phyloP scores from a whole-genome alignment of 345 rosid species.

The Eucalyptus cloeziana region DNA sequence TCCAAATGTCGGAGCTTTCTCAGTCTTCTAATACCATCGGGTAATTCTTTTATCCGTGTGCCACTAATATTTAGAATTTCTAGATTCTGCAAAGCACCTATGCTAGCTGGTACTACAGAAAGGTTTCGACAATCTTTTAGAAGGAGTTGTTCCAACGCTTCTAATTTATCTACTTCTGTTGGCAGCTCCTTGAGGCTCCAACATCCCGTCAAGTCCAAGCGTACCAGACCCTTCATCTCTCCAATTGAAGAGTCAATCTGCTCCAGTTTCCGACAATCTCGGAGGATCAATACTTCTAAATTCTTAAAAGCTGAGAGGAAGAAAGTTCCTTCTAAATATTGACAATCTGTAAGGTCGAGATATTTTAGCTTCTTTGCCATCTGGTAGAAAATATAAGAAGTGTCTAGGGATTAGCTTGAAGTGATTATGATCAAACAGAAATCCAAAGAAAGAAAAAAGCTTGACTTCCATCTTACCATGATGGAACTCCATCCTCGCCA shows the following conservation, averaged over 20 bases:
- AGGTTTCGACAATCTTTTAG: neutral
- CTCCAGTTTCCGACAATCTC: neutral
- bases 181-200: neutral
- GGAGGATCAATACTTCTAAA: neutral
- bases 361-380: neutral
- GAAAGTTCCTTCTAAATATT: neutral
- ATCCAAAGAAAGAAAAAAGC: neutral
- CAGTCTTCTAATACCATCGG: neutral
- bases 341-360: neutral
- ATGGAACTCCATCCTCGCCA: neutral
- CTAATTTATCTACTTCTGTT: neutral
- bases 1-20: neutral
- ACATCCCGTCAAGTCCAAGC: neutral
- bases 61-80: neutral
- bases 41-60: neutral
- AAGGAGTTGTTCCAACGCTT: neutral
- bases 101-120: neutral
- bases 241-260: neutral
- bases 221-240: neutral
- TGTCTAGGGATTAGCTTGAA: neutral
- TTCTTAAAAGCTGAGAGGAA: neutral
- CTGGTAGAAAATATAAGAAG: neutral
- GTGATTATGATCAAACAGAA: neutral
- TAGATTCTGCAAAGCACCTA: neutral
- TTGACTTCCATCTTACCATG: neutral